Base-by-base conservation (phyloP, 257 asterid genomes). In the Verbena officinalis region DNA sequence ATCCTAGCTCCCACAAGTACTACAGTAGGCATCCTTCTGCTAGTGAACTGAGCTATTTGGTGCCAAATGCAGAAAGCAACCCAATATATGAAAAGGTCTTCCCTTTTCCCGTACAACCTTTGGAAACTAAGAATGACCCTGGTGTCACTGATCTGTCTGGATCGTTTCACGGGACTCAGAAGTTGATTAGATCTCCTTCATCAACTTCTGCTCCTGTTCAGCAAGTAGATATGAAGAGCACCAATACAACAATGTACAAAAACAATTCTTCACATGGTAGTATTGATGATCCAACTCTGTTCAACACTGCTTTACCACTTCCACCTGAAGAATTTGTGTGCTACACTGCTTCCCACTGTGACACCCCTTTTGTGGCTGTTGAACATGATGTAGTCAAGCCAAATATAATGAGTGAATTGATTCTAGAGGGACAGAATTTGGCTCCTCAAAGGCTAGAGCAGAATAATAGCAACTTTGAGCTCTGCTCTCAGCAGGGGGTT, bases 221-320 rank as follows among this genome's bases (percentile, higher is more conserved):
- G 56, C 82, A 69, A 55, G 75, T 19, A 36, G 81, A 80, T 72
- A 20, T 50, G 64, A 73, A 59, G 66, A 70, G 52, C 55, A 82
- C 49, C 53, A 59, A 57, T 16, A 14, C 49, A 13, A 64, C 42
- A 22, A 17, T 70, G 21, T 57, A 52, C 30, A 55, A 55, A 24
- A 69, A 19, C 58, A 71, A 55, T 59, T 62, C 74, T 65, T 68
- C 80, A 43, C 67, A 19, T 58, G 75, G 74, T 49, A 74, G 78
- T 74, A 51, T 40, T 27, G 86, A 76, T 65, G 56, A 78, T 63
- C 73, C 77, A 44, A 17, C 23, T 55, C 50, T 42, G 23, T 64
- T 75, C 64, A 51, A 57, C 71, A 66, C 69, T 63, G 62, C 64
- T 64, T 43, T 67, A 55, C 71, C 76, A 19, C 65, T 73, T 67